Percentiles rank a stretch among this genome's conserved stretches.
Conservation (phyloP, 768 basidiomycete species). For the Paxillus ammoniavirescens region DNA sequence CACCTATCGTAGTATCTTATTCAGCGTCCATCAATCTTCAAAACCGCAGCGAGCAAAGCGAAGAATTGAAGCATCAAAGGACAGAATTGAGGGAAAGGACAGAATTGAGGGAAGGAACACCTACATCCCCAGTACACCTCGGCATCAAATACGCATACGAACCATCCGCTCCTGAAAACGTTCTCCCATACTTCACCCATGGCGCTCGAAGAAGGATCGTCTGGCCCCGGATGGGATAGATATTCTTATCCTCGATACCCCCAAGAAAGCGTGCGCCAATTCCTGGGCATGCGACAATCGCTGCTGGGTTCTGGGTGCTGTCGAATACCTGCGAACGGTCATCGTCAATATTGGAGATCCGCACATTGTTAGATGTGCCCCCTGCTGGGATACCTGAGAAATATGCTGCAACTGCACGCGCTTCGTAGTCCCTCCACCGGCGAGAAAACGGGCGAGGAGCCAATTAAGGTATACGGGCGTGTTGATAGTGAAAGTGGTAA, state of each 20-base stretch:
- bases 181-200: constrained; percentile 43
- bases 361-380: too few species aligned
- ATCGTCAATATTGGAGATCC: neutral
- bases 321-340: constrained; percentile 13
- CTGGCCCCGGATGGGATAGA: constrained; percentile 49
- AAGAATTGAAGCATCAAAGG: too few species aligned
- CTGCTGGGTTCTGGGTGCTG: constrained; percentile 23
- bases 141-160: constrained; percentile 38
- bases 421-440: constrained; percentile 58
- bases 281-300: constrained; percentile 69
- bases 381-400: constrained; percentile 42
- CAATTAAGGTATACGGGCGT: constrained; percentile 61
- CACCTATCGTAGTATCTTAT: constrained; percentile 29
- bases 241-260: constrained; percentile 48
- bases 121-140: constrained; percentile 38
- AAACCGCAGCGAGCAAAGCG: neutral
- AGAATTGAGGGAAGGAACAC: constrained; percentile 14
- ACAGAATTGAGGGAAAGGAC: neutral
- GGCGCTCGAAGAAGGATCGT: constrained; percentile 44
- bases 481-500: constrained; percentile 71
- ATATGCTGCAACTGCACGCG: constrained; percentile 68
- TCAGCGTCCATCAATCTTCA: neutral
- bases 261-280: constrained; percentile 54
- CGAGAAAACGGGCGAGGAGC: constrained; percentile 56
- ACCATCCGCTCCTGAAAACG: constrained; percentile 30